These are phyloP conservation scores for Auriscalpium orientale DNA, from an alignment of 768 basidiomycete genomes.

Conservation along the genomic window DNA sequence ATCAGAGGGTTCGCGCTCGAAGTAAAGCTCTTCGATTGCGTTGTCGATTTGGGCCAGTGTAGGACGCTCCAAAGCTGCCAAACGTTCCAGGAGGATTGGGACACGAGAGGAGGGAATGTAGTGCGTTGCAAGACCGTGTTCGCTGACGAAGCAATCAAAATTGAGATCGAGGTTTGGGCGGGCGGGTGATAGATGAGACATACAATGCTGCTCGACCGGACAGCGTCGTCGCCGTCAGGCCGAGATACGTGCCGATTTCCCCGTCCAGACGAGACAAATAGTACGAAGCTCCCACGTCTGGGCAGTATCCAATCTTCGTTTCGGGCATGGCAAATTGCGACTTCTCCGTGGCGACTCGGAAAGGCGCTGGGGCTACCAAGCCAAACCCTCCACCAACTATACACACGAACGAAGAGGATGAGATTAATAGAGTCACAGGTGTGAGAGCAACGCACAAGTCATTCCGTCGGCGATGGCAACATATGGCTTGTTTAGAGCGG, in stretches of 20 bases:
- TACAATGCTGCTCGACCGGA: constrained; percentile 82
- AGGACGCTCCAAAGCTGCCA: constrained; percentile 50
- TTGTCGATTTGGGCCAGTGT: constrained; percentile 50
- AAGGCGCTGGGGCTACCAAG: constrained; percentile 72
- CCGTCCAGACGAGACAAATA: constrained; percentile 90
- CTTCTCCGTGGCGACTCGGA: constrained; percentile 90
- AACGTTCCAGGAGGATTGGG: constrained; percentile 58
- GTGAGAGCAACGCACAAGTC: constrained; percentile 58
- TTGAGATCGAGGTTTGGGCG: neutral
- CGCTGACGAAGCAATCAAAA: constrained; percentile 37
- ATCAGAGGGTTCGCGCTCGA: constrained; percentile 54
- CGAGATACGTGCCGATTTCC: constrained; percentile 88
- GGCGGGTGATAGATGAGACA: constrained; percentile 24
- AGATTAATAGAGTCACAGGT: constrained; percentile 6
- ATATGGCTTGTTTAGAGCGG: constrained; percentile 77
- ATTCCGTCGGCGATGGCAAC: constrained; percentile 85
- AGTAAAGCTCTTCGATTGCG: constrained; percentile 55
- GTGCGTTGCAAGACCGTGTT: constrained; percentile 91
- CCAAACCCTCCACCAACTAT: constrained; percentile 96
- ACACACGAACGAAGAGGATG: constrained; percentile 8
- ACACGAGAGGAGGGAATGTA: constrained; percentile 75
- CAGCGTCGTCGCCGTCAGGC: constrained; percentile 67
- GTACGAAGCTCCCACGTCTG: constrained; percentile 90
- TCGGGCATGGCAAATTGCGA: constrained; percentile 96
- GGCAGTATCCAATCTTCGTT: constrained; percentile 83